Evolutionary conservation across 371 early-diverging fungal species (phyloP), one percentile per base, ranked within the genome.

Genomic region (Umbelopsis sp.): DNA sequence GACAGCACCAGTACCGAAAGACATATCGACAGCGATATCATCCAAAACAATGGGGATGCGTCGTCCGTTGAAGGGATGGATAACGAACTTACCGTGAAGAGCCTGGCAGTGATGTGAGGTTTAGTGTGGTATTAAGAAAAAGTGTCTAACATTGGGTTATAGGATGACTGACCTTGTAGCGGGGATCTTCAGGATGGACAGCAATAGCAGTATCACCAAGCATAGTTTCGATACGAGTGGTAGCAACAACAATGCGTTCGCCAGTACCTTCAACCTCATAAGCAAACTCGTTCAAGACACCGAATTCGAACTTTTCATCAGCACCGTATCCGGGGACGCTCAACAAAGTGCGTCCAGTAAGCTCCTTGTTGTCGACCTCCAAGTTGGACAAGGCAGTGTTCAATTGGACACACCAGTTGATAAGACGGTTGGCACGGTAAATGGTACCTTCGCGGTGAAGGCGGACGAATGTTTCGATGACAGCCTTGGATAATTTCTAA

Each of bases 191-290:
- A 9, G 98, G 98, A 77, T 99, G 93, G 48, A 98, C 91, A 53
- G 98, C 99, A 32, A 99, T 86, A 5, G 99, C 99, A 44, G 92
- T 94, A 82, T 99, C 99, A 62, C 99, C 99, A 14, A 99, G 86
- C 92, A 99, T 98, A 5, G 99, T 99, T 74, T 99, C 99, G 50
- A 99, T 92, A 72, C 99, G 93, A 3, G 99, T 99, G 22, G 99
- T 99, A 25, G 97, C 99, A 50, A 99, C 97, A 69, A 96, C 82
- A 70, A 99, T 85, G 73, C 90, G 89, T 76, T 97, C 97, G 50
- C 89, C 89, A 52, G 91, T 85, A 71, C 85, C 83, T 76, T 96
- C 97, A 22, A 98, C 84, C 65, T 86, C 86, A 81, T 83, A 98
- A 6, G 93, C 95, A 74, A 99, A 96, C 69, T 94, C 95, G 68